Percentiles rank a stretch among this genome's conserved stretches.
Conservation (phyloP, 2,329 filamentous ascomycete species). For the Trichoderma sp. region DNA sequence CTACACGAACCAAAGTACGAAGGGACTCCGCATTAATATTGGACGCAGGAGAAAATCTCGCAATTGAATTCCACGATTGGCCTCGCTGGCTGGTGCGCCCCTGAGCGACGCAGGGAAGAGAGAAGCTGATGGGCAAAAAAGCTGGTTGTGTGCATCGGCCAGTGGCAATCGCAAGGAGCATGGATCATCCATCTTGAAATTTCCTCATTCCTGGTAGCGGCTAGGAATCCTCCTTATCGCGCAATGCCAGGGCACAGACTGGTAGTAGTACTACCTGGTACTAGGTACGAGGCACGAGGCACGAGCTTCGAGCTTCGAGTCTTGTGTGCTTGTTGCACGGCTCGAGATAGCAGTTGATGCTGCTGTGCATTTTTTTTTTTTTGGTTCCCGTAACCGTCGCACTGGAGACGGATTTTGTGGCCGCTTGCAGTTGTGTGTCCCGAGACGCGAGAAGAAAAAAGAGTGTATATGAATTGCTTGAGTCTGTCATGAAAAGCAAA, state of each 20-base stretch:
- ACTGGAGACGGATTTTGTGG: constrained; percentile 1
- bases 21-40: neutral
- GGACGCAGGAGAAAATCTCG: constrained; percentile 5
- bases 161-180: neutral
- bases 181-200: constrained; percentile 7
- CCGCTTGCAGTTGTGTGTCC: constrained; percentile 13
- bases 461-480: neutral
- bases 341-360: neutral
- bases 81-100: constrained; percentile 1
- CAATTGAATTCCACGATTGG: neutral
- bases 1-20: neutral
- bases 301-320: constrained; percentile 3
- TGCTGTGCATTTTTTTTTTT: neutral
- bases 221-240: constrained; percentile 14
- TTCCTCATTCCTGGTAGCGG: constrained; percentile 1
- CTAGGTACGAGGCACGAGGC: neutral
- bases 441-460: neutral
- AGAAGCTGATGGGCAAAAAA: neutral
- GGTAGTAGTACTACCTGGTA: neutral
- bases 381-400: constrained; percentile 3
- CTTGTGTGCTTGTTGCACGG: constrained; percentile 3
- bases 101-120: neutral
- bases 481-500: neutral
- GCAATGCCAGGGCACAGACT: neutral
- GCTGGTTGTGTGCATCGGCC: neutral